Conservation (phyloP, 352 stramenopile species). For the Elongisporangium anandrum region DNA sequence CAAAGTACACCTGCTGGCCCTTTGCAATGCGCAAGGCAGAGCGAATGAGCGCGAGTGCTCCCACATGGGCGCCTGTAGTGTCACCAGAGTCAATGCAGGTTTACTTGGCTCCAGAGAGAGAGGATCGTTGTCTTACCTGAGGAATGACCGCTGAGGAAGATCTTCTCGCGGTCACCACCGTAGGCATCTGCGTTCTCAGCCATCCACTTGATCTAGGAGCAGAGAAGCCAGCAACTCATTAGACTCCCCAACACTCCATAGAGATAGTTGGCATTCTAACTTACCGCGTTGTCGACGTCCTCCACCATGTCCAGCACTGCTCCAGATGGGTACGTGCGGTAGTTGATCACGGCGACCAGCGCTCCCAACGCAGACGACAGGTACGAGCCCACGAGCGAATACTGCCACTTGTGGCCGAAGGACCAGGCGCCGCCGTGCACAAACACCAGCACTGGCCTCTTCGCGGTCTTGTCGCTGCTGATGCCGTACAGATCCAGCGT, state of each 20-base stretch:
- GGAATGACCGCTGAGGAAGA: constrained; percentile 66
- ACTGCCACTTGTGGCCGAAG: constrained; percentile 81
- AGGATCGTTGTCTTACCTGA: constrained; percentile 24
- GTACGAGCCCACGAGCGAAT: constrained; percentile 57
- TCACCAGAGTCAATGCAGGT: background rate
- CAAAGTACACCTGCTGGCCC: background rate
- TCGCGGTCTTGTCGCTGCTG: constrained; percentile 10
- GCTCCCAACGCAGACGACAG: constrained; percentile 46
- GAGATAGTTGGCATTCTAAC: constrained; percentile 1
- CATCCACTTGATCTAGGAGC: constrained; percentile 49
- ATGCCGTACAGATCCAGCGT: constrained; percentile 61
- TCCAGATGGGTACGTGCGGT: constrained; percentile 86
- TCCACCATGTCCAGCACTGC: constrained; percentile 85
- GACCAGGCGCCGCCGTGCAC: constrained; percentile 87
- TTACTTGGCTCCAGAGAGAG: no score
- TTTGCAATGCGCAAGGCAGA: constrained; percentile 33
- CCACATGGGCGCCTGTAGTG: constrained; percentile 35
- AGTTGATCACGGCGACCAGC: constrained; percentile 86
- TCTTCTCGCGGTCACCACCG: constrained; percentile 40
- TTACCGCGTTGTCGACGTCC: constrained; percentile 76
- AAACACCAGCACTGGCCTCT: constrained; percentile 86
- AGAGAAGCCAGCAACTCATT: background rate
- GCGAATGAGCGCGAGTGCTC: constrained; percentile 46
- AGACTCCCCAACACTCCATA: background rate
- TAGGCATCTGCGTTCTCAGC: constrained; percentile 31